Percentiles rank a stretch among this genome's conserved stretches.
phyloP scores from a whole-genome alignment of 257 asterid species.

The Solanum acaule region DNA sequence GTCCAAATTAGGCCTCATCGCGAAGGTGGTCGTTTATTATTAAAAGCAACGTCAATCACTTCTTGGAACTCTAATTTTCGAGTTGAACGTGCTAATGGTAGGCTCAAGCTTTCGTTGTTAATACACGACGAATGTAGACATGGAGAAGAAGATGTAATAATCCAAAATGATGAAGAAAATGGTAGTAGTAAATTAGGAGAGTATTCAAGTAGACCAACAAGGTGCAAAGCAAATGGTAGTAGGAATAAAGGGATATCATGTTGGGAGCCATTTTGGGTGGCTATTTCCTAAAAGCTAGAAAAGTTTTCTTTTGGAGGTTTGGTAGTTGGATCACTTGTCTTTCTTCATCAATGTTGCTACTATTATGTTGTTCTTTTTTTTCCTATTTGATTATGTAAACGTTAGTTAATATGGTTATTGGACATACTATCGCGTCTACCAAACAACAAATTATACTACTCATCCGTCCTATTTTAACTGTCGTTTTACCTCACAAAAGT shows the following conservation, averaged over 20 bases:
- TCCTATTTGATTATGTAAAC: neutral
- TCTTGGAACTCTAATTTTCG: slow-evolving; percentile 19
- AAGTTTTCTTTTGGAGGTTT: neutral
- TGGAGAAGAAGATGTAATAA: neutral
- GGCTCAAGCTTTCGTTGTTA: slow-evolving; percentile 52
- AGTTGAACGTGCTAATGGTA: slow-evolving; percentile 54
- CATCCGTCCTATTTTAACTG: neutral
- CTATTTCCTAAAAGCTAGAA: slow-evolving; percentile 37
- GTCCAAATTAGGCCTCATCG: slow-evolving; percentile 47
- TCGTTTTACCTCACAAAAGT: neutral
- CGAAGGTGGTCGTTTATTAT: slow-evolving; percentile 62
- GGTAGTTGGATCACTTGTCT: neutral
- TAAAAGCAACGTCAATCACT: slow-evolving; percentile 35
- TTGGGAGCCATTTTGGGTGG: slow-evolving; percentile 40
- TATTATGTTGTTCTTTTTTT: neutral
- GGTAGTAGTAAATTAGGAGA: slow-evolving; percentile 27
- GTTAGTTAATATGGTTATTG: slow-evolving; percentile 41
- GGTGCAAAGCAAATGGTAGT: slow-evolving; percentile 56
- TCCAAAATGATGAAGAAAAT: neutral
- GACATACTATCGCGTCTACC: neutral
- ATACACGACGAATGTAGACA: neutral
- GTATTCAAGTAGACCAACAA: slow-evolving; percentile 19
- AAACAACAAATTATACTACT: neutral
- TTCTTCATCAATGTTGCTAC: neutral
- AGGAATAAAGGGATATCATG: slow-evolving; percentile 24